Evolutionary conservation across 768 basidiomycete species (phyloP).

Genomic region (Mycena floridula): DNA sequence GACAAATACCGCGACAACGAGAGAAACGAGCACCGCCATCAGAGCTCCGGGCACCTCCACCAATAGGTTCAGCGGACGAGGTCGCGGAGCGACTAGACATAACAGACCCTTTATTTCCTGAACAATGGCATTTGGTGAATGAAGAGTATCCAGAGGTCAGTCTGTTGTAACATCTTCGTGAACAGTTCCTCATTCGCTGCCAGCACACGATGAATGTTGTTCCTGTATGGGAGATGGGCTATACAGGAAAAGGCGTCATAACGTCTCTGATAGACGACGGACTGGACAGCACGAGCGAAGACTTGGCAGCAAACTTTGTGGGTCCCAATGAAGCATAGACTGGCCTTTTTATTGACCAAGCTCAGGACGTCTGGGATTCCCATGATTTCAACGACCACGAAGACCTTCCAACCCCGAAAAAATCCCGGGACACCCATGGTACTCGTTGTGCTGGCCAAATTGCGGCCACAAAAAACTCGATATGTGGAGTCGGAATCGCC

Average conservation of each 20-base stretch:
- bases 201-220: constrained; percentile 92
- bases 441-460: constrained; percentile 98
- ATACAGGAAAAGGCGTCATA: constrained; percentile 82
- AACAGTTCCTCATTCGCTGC: too few relatives aligned
- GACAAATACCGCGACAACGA: constrained; percentile 61
- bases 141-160: constrained; percentile 71
- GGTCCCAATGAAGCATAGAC: too few relatives aligned
- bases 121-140: constrained; percentile 96
- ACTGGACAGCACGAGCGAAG: constrained; percentile 81
- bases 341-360: constrained; percentile 1
- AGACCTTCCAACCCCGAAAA: constrained; percentile 77
- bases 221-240: constrained; percentile 82
- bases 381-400: constrained; percentile 97
- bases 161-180: too few relatives aligned
- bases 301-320: constrained; percentile 90
- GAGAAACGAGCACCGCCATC: constrained; percentile 69
- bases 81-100: constrained; percentile 62
- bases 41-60: constrained; percentile 75
- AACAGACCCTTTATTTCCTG: constrained; percentile 71
- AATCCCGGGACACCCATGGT: constrained; percentile 91
- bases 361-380: constrained; percentile 77
- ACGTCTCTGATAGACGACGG: constrained; percentile 94
- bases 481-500: constrained; percentile 94
- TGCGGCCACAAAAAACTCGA: constrained; percentile 86
- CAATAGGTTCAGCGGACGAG: constrained; percentile 36